These are phyloP conservation scores for Xylaria venustula DNA, from an alignment of 495 filamentous ascomycete genomes.

Conservation along the genomic window DNA sequence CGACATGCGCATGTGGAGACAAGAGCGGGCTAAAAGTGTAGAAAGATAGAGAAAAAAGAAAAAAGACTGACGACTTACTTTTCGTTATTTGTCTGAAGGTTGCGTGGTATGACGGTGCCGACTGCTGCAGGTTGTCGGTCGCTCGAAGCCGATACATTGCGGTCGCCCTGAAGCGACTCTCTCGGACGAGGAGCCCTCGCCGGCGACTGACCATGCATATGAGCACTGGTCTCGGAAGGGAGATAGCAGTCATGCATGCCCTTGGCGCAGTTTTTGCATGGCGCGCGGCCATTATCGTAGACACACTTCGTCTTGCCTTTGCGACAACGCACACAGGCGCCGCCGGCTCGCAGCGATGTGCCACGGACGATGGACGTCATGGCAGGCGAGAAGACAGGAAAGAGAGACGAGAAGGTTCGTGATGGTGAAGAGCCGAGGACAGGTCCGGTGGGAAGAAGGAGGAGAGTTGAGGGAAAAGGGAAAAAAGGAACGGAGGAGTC, in stretches of 20 bases:
- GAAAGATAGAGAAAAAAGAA: too few species aligned
- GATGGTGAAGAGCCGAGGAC: conserved; percentile 21
- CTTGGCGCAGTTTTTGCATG: conserved; percentile 55
- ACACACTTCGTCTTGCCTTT: conserved; percentile 56
- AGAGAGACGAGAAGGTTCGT: not conserved
- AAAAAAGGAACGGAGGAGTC: conserved; percentile 30
- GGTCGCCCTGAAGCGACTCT: conserved; percentile 46
- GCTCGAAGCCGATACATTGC: conserved; percentile 40
- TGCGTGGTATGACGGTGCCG: conserved; percentile 41
- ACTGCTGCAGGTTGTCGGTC: conserved; percentile 43
- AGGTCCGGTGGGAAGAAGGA: conserved; percentile 24
- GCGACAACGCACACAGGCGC: conserved; percentile 53
- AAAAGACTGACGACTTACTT: conserved; percentile 38
- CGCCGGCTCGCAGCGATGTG: conserved; percentile 52
- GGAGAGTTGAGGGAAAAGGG: conserved; percentile 19
- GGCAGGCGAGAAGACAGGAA: conserved; percentile 7
- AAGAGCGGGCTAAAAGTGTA: conserved; percentile 10
- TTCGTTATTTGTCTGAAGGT: conserved; percentile 39
- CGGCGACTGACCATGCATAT: conserved; percentile 44
- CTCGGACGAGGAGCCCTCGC: conserved; percentile 35
- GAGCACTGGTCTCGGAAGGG: conserved; percentile 49
- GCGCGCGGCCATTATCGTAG: conserved; percentile 51
- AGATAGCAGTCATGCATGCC: conserved; percentile 55
- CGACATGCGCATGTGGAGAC: not conserved
- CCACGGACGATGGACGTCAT: conserved; percentile 49